A percentile compares a stretch with the other conserved stretches of the same genome.
phyloP scores from a whole-genome alignment of 768 basidiomycete species.

The Lentinus tigrinus region DNA sequence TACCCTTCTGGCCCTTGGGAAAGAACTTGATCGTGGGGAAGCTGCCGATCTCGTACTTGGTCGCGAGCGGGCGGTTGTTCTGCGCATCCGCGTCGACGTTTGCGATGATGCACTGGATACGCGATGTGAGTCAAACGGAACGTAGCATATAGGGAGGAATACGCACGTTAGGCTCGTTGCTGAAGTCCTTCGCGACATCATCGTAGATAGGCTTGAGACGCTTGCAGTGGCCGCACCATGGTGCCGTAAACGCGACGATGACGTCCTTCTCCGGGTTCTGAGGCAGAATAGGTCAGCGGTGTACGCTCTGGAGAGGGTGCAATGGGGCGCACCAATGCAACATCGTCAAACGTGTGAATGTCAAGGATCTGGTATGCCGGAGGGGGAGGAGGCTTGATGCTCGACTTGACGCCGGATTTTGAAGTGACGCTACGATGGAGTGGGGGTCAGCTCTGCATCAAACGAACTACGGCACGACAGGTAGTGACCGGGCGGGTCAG shows the following conservation, averaged over 20 bases:
- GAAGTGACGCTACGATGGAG: conserved; percentile 55
- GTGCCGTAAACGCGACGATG: conserved; percentile 81
- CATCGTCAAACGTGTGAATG: conserved; percentile 68
- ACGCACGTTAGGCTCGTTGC: conserved; percentile 69
- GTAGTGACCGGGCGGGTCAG: neutral
- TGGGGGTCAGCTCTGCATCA: neutral
- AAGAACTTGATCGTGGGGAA: conserved; percentile 98
- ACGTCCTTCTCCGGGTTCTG: conserved; percentile 77
- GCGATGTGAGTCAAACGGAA: neutral
- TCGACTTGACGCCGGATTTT: conserved; percentile 83
- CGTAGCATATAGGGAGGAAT: neutral
- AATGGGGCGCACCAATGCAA: conserved; percentile 53
- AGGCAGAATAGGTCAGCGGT: neutral
- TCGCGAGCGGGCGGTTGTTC: conserved; percentile 68
- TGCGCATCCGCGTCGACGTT: conserved; percentile 89
- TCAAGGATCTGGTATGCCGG: conserved; percentile 69
- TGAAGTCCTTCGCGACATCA: conserved; percentile 78
- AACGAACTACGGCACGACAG: neutral
- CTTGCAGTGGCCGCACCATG: conserved; percentile 97
- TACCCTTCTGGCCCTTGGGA: conserved; percentile 60
- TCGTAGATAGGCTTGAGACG: conserved; percentile 84
- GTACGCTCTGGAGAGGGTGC: neutral
- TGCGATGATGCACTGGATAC: conserved; percentile 76
- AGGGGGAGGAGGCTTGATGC: conserved; percentile 80
- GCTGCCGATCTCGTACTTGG: conserved; percentile 68